Evolutionary conservation across 768 basidiomycete genomes (phyloP), one percentile per base, ranked within the genome.

Genomic region (Mrakia blollopis): DNA sequence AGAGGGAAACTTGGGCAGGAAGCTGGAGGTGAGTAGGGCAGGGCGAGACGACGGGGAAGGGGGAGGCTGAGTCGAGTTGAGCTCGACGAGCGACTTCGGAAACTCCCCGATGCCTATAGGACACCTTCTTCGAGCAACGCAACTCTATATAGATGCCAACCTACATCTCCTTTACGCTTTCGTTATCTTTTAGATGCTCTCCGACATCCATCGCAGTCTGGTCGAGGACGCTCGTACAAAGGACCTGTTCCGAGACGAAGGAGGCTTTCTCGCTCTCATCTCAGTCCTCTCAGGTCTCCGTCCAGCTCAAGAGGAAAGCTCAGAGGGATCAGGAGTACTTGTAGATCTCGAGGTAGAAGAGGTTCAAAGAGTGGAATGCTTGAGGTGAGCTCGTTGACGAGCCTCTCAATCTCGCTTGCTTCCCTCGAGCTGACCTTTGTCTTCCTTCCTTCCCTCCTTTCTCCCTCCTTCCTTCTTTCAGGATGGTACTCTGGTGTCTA

Each of bases 181-280:
- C n/a, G 52, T 3, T 5, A 11, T 16, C 39, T 28, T 30, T 11
- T 62, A 79, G 80, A 47, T 75, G 37, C 74, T 79, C 44, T 84
- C 85, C 28, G 90, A 92, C 81, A 89, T 93, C 57, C 88, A 89
- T 73, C 85, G 88, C 23, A 88, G 90, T 32, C 86, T 93, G 86
- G 85, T 86, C 23, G 88, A 91, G 82, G 89, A 91, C 80, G 81
- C 85, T 2, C 84, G 82, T 61, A 91, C 91, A 16, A 91, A 90
- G 82, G 89, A 90, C 75, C 89, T 90, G 28, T 93, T 94, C 82
- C 86, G 92, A 7, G 91, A 92, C 80, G 85, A 91, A 80, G 92
- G 93, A 78, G 92, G 92, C 0, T 93, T 92, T 81, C 85, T 93
- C 28, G 87, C 89, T 14, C 84, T 92, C 44, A 89, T 92, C 84